phyloP scores from a whole-genome alignment of 306 rosid species.

The Ammopiptanthus mongolicus region DNA sequence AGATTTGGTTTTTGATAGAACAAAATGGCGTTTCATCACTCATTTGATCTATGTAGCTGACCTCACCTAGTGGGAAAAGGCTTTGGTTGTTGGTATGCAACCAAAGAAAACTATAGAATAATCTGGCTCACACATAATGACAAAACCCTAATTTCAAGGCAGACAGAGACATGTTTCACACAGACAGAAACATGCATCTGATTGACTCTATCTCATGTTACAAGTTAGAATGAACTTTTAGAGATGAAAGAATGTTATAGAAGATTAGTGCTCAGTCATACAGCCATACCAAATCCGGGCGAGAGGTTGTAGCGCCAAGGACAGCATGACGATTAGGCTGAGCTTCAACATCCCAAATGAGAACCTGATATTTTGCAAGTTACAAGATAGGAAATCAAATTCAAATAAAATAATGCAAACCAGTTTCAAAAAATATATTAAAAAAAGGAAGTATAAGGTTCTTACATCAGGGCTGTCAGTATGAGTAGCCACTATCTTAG shows the following conservation, averaged over 20 bases:
- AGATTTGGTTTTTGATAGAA: no score
- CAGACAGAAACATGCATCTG: background rate
- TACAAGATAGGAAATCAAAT: background rate
- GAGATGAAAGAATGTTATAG: background rate
- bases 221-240: background rate
- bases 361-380: constrained; percentile 53
- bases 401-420: background rate
- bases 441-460: constrained; percentile 1
- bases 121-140: background rate
- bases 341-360: constrained; percentile 96
- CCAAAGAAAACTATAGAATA: background rate
- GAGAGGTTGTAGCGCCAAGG: constrained; percentile 90
- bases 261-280: background rate
- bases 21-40: no score
- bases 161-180: background rate
- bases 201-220: background rate
- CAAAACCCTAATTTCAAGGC: background rate
- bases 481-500: constrained; percentile 93
- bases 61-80: background rate
- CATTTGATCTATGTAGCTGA: no score
- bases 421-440: background rate
- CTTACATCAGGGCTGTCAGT: constrained; percentile 97
- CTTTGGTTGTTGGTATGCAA: background rate
- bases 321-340: constrained; percentile 99
- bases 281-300: constrained; percentile 85